Evolutionary conservation across 1,139 yeast species (phyloP).

Genomic region (Lodderomyces beijingensis): DNA sequence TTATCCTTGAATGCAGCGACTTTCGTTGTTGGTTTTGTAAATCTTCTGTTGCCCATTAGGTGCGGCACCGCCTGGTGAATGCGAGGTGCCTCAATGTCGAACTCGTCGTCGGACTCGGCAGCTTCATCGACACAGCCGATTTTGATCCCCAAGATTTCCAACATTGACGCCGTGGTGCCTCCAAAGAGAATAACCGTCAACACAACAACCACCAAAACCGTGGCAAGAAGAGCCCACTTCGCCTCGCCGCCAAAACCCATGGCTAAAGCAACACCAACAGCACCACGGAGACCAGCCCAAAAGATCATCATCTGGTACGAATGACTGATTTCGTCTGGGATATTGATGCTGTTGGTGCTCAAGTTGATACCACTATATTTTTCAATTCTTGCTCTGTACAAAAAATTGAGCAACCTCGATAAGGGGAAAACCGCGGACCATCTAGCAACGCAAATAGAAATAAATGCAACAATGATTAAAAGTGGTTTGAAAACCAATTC

Average conservation of each 20-base stretch:
- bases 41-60: conserved; percentile 35
- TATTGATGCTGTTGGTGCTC: conserved; percentile 14
- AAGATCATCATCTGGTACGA: conserved; percentile 98
- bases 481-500: conserved; percentile 92
- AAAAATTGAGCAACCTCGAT: conserved; percentile 78
- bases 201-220: conserved; percentile 94
- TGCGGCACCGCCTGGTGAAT: conserved; percentile 12
- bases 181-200: conserved; percentile 95
- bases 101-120: conserved; percentile 83
- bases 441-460: conserved; percentile 90
- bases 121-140: conserved; percentile 84
- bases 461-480: conserved; percentile 81
- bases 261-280: conserved; percentile 98
- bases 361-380: conserved; percentile 28
- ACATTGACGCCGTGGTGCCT: conserved; percentile 97
- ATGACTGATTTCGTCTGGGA: conserved; percentile 86
- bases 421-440: conserved; percentile 98
- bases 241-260: conserved; percentile 96
- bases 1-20: conserved; percentile 10
- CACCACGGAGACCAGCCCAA: conserved; percentile 99
- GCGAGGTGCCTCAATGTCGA: conserved; percentile 81
- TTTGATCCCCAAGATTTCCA: conserved; percentile 87
- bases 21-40: conserved; percentile 11
- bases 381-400: conserved; percentile 54
- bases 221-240: conserved; percentile 83